Evolutionary conservation across 2,329 filamentous ascomycete species (phyloP).

Genomic region (Claviceps capensis): DNA sequence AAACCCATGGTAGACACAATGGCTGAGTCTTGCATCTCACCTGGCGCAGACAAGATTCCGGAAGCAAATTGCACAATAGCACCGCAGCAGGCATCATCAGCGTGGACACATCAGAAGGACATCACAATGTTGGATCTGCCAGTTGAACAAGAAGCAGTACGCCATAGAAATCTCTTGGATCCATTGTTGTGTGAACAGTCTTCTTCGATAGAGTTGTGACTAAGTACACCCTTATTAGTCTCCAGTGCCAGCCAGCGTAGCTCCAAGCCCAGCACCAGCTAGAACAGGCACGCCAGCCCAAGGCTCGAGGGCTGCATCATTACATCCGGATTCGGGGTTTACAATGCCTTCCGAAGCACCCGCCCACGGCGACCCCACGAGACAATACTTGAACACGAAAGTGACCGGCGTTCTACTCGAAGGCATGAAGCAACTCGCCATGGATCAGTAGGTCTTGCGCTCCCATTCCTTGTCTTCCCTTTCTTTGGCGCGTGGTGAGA

Average conservation of each 20-base stretch:
- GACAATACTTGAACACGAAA: slow-evolving; percentile 58
- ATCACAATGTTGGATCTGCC: slow-evolving; percentile 30
- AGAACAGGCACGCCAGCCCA: slow-evolving; percentile 36
- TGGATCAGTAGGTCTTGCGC: slow-evolving; percentile 51
- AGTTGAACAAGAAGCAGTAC: slow-evolving; percentile 27
- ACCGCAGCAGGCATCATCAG: slow-evolving; percentile 2
- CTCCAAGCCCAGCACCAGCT: slow-evolving; percentile 28
- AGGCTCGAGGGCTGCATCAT: slow-evolving; percentile 41
- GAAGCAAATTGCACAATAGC: slow-evolving; percentile 9
- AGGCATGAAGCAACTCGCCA: slow-evolving; percentile 60
- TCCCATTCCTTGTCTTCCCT: background rate
- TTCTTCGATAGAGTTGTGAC: background rate
- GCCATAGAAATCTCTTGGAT: slow-evolving; percentile 3
- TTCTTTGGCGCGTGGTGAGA: background rate
- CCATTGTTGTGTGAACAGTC: background rate
- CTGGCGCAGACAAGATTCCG: slow-evolving; percentile 10
- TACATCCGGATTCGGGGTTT: slow-evolving; percentile 38
- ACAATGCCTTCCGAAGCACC: slow-evolving; percentile 47
- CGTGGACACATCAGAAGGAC: slow-evolving; percentile 21
- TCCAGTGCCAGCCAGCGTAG: slow-evolving; percentile 22
- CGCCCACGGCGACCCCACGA: slow-evolving; percentile 52
- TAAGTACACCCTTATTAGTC: slow-evolving; percentile 13
- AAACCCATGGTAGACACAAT: slow-evolving; percentile 9
- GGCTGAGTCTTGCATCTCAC: slow-evolving; percentile 10
- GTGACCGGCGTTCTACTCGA: slow-evolving; percentile 56